These are phyloP conservation scores for Phytopythium kandeliae DNA, from an alignment of 352 stramenopile genomes.

Conservation along the genomic window DNA sequence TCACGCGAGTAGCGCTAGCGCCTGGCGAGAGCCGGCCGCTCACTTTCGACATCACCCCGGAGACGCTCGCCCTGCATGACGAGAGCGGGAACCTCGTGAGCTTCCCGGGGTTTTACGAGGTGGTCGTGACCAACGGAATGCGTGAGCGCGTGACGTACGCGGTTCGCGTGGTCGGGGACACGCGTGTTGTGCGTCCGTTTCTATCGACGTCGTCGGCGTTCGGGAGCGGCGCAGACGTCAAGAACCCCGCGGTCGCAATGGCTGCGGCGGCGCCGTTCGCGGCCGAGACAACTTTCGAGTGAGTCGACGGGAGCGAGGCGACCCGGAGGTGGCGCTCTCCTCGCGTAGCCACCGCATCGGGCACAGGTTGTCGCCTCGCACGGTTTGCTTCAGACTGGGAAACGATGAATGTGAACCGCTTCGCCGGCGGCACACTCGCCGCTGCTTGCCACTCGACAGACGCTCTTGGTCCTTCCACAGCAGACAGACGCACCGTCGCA, in stretches of 20 bases:
- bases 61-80: conserved; percentile 52
- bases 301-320: background rate
- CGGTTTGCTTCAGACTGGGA: no score
- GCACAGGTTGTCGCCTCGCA: no score
- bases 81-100: conserved; percentile 42
- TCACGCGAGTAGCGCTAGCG: conserved; percentile 44
- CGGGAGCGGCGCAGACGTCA: background rate
- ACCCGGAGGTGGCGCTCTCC: no score
- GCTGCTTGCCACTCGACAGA: no score
- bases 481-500: no score
- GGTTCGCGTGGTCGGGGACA: conserved; percentile 39
- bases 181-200: conserved; percentile 41
- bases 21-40: conserved; percentile 29
- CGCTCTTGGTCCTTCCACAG: no score
- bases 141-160: conserved; percentile 59
- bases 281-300: background rate
- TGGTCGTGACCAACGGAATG: conserved; percentile 71
- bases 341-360: background rate
- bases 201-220: conserved; percentile 7
- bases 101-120: conserved; percentile 67
- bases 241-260: background rate
- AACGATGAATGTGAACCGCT: no score
- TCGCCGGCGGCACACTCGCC: no score
- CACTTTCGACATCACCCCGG: conserved; percentile 34
- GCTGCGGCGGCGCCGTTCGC: background rate